Conservation (phyloP, 2,329 filamentous ascomycete genomes). For the Colletotrichum plurivorum region DNA sequence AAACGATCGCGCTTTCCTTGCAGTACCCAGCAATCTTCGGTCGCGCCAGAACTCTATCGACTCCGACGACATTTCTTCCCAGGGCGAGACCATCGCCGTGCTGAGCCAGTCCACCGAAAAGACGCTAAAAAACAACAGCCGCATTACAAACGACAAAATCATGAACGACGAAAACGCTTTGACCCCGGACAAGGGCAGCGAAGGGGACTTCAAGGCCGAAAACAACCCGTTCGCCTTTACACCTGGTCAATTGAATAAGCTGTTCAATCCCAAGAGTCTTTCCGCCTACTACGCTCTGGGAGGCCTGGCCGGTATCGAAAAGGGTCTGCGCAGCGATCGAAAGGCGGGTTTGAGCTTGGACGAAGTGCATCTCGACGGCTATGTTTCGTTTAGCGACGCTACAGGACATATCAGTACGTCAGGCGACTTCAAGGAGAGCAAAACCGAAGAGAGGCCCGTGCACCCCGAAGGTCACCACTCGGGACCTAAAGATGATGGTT, state of each 20-base stretch:
- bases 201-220: conserved; percentile 81
- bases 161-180: conserved; percentile 78
- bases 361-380: conserved; percentile 76
- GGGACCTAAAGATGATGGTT: conserved; percentile 53
- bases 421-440: conserved; percentile 36
- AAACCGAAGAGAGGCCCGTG: conserved; percentile 2
- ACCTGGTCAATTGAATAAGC: conserved; percentile 86
- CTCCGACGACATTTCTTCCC: conserved; percentile 73
- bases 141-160: conserved; percentile 67
- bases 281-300: conserved; percentile 86
- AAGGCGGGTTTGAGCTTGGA: conserved; percentile 82
- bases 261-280: conserved; percentile 91
- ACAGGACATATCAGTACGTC: conserved; percentile 50
- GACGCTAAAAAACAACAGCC: conserved; percentile 54
- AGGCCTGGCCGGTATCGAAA: conserved; percentile 83
- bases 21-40: conserved; percentile 73
- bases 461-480: neutral
- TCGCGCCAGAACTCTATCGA: conserved; percentile 80
- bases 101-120: conserved; percentile 60
- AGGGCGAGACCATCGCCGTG: conserved; percentile 73
- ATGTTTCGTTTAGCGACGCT: conserved; percentile 80
- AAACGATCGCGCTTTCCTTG: conserved; percentile 70
- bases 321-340: conserved; percentile 81
- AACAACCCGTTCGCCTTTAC: conserved; percentile 90
- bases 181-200: conserved; percentile 81